Evolutionary conservation across 768 basidiomycete species (phyloP), one percentile per base, ranked within the genome.

Genomic region (Cystoderma amianthinum): DNA sequence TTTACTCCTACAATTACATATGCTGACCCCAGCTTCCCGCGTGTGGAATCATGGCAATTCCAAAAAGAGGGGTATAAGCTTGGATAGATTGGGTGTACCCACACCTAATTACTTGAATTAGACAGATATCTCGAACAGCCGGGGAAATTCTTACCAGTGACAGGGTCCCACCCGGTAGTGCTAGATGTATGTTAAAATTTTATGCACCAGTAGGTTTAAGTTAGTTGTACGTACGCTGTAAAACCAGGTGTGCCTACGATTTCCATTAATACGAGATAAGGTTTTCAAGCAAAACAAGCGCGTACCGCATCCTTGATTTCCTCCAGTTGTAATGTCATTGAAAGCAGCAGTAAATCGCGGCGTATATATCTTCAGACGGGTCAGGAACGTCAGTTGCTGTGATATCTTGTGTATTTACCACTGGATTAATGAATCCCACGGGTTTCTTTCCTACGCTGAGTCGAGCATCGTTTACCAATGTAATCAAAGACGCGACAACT

Each of bases 391-490:
- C 28, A 30, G 28, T 30, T 9, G 28, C 28, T 30, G n/a, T 30
- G 5, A 38, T 11, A 24, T 4, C 19, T 11, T 10, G 28, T 17
- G 15, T 5, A 35, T 30, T 20, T 2, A 72, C 69, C 15, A 53
- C 43, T 28, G 71, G 72, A 38, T 75, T 75, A 20, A 75, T 62
- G 48, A 72, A 75, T 3, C 72, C 76, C 21, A 78, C 61, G 0
- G 74, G 55, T 0, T 48, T 38, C 52, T 76, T 77, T 12, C 62
- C 60, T 1, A 10, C 5, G 3, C 63, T 59, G 18, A 79, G 50
- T 3, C 75, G 65, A 0, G 70, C 74, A 47, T 78, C 77, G 42
- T 78, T 78, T 28, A 78, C 55, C 54, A 76, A 56, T 2, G 76
- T 60, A 34, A 78, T 58, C 19, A 78, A 67, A 2, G 71, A 62